These are phyloP conservation scores for Tetrahymena elliotti DNA, from an alignment of 73 alveolate genomes.

Conservation along the genomic window DNA sequence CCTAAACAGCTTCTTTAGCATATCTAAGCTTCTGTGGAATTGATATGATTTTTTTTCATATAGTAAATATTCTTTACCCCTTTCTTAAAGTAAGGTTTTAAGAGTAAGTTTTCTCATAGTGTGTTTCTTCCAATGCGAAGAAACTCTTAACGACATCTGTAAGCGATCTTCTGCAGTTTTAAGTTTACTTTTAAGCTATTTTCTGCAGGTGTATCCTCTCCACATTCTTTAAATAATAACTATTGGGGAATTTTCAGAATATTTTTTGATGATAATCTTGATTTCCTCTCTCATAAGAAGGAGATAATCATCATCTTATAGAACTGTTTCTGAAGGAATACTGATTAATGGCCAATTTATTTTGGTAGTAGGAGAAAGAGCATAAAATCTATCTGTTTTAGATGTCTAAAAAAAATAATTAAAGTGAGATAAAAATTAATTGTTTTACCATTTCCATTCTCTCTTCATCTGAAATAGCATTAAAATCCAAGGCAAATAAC, in stretches of 20 bases:
- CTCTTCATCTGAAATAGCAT: neutral
- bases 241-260: neutral
- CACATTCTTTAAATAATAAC: neutral
- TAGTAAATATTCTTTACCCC: neutral
- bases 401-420: neutral
- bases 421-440: no score
- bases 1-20: neutral
- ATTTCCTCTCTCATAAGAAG: neutral
- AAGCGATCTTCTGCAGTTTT: neutral
- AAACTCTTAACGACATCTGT: neutral
- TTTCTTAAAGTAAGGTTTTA: neutral
- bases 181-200: neutral
- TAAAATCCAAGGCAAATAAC: neutral
- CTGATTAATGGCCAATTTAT: neutral
- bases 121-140: neutral
- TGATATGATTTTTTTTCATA: neutral
- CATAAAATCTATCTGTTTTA: neutral
- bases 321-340: neutral
- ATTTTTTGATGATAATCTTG: neutral
- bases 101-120: neutral
- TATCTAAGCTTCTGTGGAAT: neutral
- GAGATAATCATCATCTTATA: neutral
- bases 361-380: neutral
- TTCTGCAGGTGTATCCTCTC: neutral
- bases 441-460: neutral